These are phyloP conservation scores for Cyclostephanos invisitatus DNA, from an alignment of 108 stramenopile species.

Conservation along the genomic window DNA sequence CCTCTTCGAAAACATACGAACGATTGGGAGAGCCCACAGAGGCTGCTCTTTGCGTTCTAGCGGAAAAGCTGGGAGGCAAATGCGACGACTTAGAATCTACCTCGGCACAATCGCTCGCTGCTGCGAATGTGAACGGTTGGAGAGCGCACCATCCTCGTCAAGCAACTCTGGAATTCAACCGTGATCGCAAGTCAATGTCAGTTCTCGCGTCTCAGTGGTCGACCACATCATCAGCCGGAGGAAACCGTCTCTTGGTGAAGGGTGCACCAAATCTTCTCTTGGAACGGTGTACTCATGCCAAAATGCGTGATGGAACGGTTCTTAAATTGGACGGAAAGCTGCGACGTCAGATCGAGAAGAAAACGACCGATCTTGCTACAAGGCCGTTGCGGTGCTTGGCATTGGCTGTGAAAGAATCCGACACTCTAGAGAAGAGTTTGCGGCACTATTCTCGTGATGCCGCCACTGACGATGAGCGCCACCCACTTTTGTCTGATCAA, in stretches of 20 bases:
- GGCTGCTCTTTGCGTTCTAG: constrained; percentile 92
- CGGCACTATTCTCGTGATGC: constrained; percentile 32
- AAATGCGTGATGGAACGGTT: constrained; percentile 82
- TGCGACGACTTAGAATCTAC: constrained; percentile 3
- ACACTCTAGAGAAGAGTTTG: constrained; percentile 61
- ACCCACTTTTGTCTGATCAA: constrained; percentile 66
- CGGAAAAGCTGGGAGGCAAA: constrained; percentile 83
- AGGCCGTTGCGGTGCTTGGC: constrained; percentile 94
- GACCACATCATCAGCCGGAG: constrained; percentile 16
- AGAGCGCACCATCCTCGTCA: constrained; percentile 56
- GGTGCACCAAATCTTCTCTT: constrained; percentile 95
- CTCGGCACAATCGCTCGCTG: constrained; percentile 59
- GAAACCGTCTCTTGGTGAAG: constrained; percentile 93
- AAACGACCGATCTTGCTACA: constrained; percentile 81
- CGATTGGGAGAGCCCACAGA: constrained; percentile 96
- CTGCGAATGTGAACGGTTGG: constrained; percentile 74
- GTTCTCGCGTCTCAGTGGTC: constrained; percentile 58
- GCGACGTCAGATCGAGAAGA: constrained; percentile 63
- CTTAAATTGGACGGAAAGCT: constrained; percentile 66
- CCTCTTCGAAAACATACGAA: constrained; percentile 38
- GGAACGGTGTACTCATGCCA: constrained; percentile 89
- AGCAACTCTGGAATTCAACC: constrained; percentile 95
- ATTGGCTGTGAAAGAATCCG: constrained; percentile 86
- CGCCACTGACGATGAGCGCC: constrained; percentile 33
- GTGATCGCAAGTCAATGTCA: constrained; percentile 83